Evolutionary conservation across 2,329 filamentous ascomycete species (phyloP).

Genomic region (Aspergillus puulaauensis): DNA sequence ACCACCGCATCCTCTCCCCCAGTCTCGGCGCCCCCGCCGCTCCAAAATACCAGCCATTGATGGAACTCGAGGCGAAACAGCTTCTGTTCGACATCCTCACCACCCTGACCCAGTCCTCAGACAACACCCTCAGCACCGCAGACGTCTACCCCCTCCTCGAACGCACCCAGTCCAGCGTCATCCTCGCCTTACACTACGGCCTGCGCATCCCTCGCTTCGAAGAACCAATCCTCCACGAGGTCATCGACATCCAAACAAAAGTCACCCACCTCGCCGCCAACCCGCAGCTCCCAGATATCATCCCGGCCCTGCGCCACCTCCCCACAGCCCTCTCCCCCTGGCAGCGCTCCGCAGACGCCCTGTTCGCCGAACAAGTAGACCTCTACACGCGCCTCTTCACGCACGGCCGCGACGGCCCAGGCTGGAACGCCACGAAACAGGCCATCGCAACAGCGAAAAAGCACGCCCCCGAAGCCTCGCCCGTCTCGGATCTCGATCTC

Average conservation of each 20-base stretch:
- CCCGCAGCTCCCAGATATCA: conserved; percentile 48
- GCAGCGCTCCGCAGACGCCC: conserved; percentile 34
- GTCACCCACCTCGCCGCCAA: conserved; percentile 50
- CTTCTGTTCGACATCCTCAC: conserved; percentile 45
- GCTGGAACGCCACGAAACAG: conserved; percentile 31
- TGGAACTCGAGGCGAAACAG: conserved; percentile 51
- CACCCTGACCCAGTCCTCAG: conserved; percentile 5
- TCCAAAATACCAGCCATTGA: conserved; percentile 50
- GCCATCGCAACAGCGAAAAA: conserved; percentile 36
- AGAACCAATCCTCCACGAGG: conserved; percentile 47
- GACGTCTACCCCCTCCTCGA: conserved; percentile 52
- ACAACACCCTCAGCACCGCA: conserved; percentile 14
- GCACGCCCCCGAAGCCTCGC: conserved; percentile 22
- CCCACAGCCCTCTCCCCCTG: conserved; percentile 49
- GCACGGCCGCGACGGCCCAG: conserved; percentile 15
- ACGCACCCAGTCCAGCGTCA: conserved; percentile 52
- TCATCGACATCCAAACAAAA: conserved; percentile 48
- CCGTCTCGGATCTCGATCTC: conserved; percentile 45
- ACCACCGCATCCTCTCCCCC: conserved; percentile 48
- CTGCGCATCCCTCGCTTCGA: conserved; percentile 47
- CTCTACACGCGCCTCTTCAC: conserved; percentile 26
- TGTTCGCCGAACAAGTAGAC: conserved; percentile 25
- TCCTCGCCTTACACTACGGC: conserved; percentile 54
- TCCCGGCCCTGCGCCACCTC: conserved; percentile 46
- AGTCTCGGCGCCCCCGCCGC: conserved; percentile 51